Percentiles rank a stretch among this genome's conserved stretches.
These are phyloP conservation scores for Plasmodium gallinaceum DNA, from an alignment of 169 alveolate genomes.

Conservation along the genomic window DNA sequence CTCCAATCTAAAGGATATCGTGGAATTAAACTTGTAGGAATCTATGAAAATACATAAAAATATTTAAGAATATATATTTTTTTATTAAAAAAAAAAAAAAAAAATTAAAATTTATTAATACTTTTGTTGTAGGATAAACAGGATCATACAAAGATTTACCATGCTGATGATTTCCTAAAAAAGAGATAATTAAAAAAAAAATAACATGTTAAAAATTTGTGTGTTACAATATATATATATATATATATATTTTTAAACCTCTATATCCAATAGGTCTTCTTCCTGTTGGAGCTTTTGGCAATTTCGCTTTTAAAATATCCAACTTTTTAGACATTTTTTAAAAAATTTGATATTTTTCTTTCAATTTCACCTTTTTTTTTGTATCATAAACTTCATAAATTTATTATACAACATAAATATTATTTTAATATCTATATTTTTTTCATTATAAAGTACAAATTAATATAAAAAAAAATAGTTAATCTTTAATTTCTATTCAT, in stretches of 20 bases:
- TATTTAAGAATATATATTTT: no score
- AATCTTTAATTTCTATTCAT: no score
- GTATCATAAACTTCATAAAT: no score
- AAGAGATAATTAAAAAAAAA: neutral
- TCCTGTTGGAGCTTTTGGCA: constrained; percentile 70
- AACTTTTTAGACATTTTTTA: constrained; percentile 23
- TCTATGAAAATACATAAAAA: constrained; percentile 57
- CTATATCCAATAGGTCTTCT: constrained; percentile 74
- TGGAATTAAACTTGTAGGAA: constrained; percentile 89
- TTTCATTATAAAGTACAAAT: no score
- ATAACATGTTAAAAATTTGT: neutral
- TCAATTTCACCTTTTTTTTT: no score
- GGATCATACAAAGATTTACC: constrained; percentile 88
- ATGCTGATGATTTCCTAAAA: constrained; percentile 89
- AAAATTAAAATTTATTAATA: constrained; percentile 2
- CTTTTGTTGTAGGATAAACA: constrained; percentile 91
- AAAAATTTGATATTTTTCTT: no score
- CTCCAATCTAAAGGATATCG: constrained; percentile 92
- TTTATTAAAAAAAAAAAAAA: no score
- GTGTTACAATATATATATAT: neutral
- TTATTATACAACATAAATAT: no score
- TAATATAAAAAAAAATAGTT: no score
- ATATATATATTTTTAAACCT: constrained; percentile 5
- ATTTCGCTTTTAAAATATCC: constrained; percentile 45
- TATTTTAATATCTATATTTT: no score